phyloP scores from a whole-genome alignment of 176 grass and related monocot genomes.

The Puccinellia tenuiflora region DNA sequence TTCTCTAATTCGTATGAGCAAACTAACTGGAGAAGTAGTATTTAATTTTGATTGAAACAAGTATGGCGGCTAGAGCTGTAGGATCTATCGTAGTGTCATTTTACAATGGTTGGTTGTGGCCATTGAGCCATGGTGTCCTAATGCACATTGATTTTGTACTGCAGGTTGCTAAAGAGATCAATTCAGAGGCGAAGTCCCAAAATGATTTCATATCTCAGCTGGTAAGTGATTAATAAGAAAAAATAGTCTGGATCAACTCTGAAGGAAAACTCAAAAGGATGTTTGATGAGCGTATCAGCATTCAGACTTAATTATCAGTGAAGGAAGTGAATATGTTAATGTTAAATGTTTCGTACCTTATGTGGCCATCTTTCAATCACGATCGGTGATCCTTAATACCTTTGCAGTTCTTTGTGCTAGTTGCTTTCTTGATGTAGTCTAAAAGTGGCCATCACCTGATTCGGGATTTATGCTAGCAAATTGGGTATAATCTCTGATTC shows the following conservation, averaged over 20 bases:
- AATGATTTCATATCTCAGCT: slow-evolving; percentile 77
- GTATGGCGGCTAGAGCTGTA: neutral
- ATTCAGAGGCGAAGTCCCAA: slow-evolving; percentile 73
- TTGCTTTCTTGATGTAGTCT: neutral
- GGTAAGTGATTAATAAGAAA: slow-evolving; percentile 32
- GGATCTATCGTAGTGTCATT: neutral
- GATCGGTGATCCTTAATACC: neutral
- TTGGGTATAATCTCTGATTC: neutral
- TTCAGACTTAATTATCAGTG: neutral
- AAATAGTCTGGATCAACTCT: neutral
- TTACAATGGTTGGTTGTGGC: neutral
- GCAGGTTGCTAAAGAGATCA: slow-evolving; percentile 84
- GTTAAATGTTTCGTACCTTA: neutral
- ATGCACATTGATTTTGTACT: neutral
- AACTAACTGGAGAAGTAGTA: neutral
- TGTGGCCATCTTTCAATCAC: neutral
- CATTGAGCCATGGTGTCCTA: neutral
- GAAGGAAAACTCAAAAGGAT: neutral
- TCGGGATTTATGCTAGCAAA: neutral
- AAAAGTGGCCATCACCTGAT: neutral
- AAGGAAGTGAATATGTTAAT: neutral
- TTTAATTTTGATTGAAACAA: neutral
- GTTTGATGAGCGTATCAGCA: neutral
- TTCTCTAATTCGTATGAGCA: slow-evolving; percentile 4
- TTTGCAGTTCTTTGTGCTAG: neutral